Evolutionary conservation across 495 filamentous ascomycete genomes (phyloP), one percentile per base, ranked within the genome.

Genomic region (Letharia columbiana): DNA sequence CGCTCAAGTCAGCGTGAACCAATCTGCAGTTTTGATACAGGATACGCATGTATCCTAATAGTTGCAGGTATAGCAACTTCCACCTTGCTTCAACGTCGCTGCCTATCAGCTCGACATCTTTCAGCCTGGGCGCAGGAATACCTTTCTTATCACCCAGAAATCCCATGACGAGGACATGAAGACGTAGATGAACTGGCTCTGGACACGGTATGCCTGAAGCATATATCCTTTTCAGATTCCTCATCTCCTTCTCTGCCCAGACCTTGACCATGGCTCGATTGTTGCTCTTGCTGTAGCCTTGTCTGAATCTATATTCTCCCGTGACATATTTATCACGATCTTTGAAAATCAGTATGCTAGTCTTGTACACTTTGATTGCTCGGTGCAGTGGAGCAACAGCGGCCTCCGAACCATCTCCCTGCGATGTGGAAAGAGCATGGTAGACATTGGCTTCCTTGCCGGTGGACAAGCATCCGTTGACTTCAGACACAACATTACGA

Each of bases 361-460:
- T 98, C 80, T 98, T 98, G 83, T 98, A 98, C 33, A 98, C 89
- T 76, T 98, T 98, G 78, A 98, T 91, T 18, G 94, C 94, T 60
- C 91, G 86, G 68, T 91, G 86, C 5, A 81, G 64, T 1, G 80
- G 75, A n/a, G 74, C 60, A 10, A 73, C 70, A 60, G 75, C 77
- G 60, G 76, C 75, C 12, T 76, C 77, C 9, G 49, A 60, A 23
- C 64, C 61, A 12, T 77, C 75, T 0, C 79, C 75, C 47, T 82
- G 76, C 2, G 81, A 77, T 13, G 77, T 71, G 2, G 83, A 83
- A 54, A 91, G 73, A 3, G 90, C 88, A 67, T 92, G 88, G 77
- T 98, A 98, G 31, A 98, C 94, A 69, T 98, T 98, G 57, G 94
- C 94, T 76, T 98, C 94, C 73, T 98, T 98, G 57, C 94, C 94